Evolutionary conservation across 2,329 filamentous ascomycete species (phyloP), one percentile per base, ranked within the genome.

Genomic region (Mariannaea sp.): DNA sequence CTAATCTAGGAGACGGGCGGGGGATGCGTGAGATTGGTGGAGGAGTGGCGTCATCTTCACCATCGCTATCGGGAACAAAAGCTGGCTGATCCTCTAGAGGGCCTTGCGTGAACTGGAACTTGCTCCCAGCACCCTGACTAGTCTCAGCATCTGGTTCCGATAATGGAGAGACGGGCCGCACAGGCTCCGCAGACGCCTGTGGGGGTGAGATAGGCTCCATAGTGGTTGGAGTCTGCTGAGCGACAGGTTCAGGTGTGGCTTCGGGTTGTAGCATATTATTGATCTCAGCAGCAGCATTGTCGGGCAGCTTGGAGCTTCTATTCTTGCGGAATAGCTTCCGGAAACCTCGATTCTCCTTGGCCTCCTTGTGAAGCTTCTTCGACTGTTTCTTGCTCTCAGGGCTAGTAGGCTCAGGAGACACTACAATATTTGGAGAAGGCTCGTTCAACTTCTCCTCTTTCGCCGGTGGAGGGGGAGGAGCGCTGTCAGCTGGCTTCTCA

Each of bases 51-150:
- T 73, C 71, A 38, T 79, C 80, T 3, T 73, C 73, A 29, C 77
- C 77, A 19, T 80, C 75, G 20, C 78, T 77, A 12, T 86, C 78
- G 0, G 90, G 90, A 9, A 84, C 79, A 67, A 95, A 96, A 1
- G 92, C 90, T 3, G 94, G 93, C 70, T 94, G 89, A 51, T 97
- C 92, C 8, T 83, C 73, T 19, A 97, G 80, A 2, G 94, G 94
- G 2, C 92, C 94, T 73, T 97, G 93, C 66, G 94, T 89, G 67
- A 97, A 97, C 19, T 77, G 79, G n/a, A 62, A 62, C 8, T 60
- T 58, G 19, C 49, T 55, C 41, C 56, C 63, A 22, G 65, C 64
- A 29, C 49, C 35, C 16, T 65, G 52, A 36, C 49, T 48, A 14
- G 39, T 42, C 14, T 55, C n/a, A n/a, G 35, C 38, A 3, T n/a